Base-by-base conservation (phyloP, 2,329 filamentous ascomycete species). In the Teratosphaeria viscida region DNA sequence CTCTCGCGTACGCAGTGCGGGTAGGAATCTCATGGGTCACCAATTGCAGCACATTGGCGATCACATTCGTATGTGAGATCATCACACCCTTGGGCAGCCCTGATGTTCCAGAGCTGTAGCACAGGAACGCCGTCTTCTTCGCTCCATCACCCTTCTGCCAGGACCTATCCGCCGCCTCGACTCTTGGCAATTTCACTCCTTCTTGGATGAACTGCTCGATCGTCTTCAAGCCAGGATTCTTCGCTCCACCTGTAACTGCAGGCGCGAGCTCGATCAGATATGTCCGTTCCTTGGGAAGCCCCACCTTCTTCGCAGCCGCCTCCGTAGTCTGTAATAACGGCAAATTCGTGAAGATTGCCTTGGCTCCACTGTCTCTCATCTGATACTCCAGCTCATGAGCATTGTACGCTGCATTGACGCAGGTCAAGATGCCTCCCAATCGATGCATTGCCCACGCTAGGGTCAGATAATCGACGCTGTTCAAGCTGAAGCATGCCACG, bases 61-160 rank as follows among this genome's bases (percentile, higher is more conserved):
- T 92, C 52, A 92, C 85, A 64, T 92, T 92, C 43, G 76, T 76
- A 70, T 92, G 89, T 3, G 87, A 88, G 61, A 92, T 88, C 85
- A 89, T 90, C 57, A 92, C 89, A 53, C 88, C 89, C 56, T 73
- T 73, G 2, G 89, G 89, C 43, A 92, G 75, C 2, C 89, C 89
- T 11, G 88, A 91, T 1, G 89, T 92, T 23, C 89, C 89, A 70
- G 85, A 89, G 0, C 87, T 90, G 71, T 90, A 92, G 75, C 87
- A 91, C 53, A 95, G 78, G 69, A 88, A 92, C 0, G 89, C 87
- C 5, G 84, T 84, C 66, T 87, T 85, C 58, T 83, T 82, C 39
- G 81, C 81, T 2, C 85, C 86, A 65, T 89, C 84, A 0, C 87
- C 87, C 61, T 79, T 79, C 52, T 74, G 68, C 85, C 86, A 89